A percentile compares a stretch with the other conserved stretches of the same genome.
These are phyloP conservation scores for Wallacemonas sp. DNA, from an alignment of 208 protist genomes.

Conservation along the genomic window DNA sequence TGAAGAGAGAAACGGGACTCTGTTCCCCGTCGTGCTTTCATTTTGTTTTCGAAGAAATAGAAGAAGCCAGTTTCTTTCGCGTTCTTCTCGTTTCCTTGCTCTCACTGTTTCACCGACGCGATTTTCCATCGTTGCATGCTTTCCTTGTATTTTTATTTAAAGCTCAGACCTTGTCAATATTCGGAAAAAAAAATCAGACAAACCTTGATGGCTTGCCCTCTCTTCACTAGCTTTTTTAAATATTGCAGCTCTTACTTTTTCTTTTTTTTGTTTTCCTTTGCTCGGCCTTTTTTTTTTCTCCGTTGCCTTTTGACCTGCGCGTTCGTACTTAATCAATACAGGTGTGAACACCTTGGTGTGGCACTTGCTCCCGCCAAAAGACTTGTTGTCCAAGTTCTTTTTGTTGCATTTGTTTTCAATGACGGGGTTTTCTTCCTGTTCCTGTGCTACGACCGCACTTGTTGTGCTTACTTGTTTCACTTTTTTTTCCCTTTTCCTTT, in stretches of 20 bases:
- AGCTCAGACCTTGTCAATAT: no score
- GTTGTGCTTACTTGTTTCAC: not conserved
- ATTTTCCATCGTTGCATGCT: not conserved
- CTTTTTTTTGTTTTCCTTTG: constrained; percentile 4
- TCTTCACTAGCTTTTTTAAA: constrained; percentile 6
- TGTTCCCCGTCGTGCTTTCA: not conserved
- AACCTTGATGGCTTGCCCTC: no score
- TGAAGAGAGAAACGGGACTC: no score
- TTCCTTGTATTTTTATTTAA: constrained; percentile 21
- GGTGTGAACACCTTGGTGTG: no score
- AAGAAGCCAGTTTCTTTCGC: not conserved
- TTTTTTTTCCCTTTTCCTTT: constrained; percentile 22
- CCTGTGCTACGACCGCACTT: no score
- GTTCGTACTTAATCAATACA: not conserved
- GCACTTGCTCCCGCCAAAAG: no score
- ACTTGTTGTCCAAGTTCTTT: not conserved
- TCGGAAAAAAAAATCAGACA: no score
- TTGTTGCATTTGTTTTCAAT: constrained; percentile 1
- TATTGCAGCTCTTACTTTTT: no score
- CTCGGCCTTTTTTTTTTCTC: not conserved
- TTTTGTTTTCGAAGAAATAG: not conserved
- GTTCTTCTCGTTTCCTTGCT: not conserved
- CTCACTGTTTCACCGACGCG: not conserved
- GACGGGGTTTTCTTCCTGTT: not conserved
- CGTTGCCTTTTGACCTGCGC: not conserved